A percentile compares a stretch with the other conserved stretches of the same genome.
These are phyloP conservation scores for Paraphaeosphaeria minitans DNA, from an alignment of 2,329 filamentous ascomycete genomes.

Conservation along the genomic window DNA sequence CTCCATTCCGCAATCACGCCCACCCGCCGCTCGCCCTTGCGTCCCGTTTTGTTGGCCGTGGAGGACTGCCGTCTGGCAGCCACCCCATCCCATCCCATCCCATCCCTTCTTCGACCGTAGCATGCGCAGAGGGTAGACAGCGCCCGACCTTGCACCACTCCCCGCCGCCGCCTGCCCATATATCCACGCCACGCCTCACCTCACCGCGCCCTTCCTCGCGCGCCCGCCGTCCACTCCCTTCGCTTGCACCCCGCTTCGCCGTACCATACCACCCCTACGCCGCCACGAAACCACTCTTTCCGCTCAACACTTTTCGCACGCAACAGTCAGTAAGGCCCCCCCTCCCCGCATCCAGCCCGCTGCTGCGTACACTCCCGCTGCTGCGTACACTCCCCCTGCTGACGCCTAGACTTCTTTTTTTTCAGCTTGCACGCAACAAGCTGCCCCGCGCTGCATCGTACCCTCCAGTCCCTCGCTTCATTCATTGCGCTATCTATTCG, in stretches of 20 bases:
- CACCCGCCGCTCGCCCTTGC: constrained; percentile 40
- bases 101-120: constrained; percentile 48
- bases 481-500: constrained; percentile 10
- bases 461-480: constrained; percentile 12
- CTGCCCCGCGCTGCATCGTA: constrained; percentile 25
- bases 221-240: constrained; percentile 28
- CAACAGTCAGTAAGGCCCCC: constrained; percentile 25
- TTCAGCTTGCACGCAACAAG: constrained; percentile 34
- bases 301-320: constrained; percentile 18
- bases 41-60: constrained; percentile 27
- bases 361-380: constrained; percentile 22
- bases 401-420: constrained; percentile 42
- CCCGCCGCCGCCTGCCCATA: constrained; percentile 35
- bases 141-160: constrained; percentile 36
- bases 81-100: constrained; percentile 45
- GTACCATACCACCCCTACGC: constrained; percentile 26
- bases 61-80: constrained; percentile 45
- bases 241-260: constrained; percentile 28
- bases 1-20: constrained; percentile 29
- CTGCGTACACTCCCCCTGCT: constrained; percentile 32
- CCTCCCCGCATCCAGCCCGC: constrained; percentile 15
- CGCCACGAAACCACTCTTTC: constrained; percentile 26
- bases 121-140: constrained; percentile 45
- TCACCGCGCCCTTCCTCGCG: constrained; percentile 26
- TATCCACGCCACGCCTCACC: constrained; percentile 27